Conservation (phyloP, 495 filamentous ascomycete genomes). For the Terfezia boudieri region DNA sequence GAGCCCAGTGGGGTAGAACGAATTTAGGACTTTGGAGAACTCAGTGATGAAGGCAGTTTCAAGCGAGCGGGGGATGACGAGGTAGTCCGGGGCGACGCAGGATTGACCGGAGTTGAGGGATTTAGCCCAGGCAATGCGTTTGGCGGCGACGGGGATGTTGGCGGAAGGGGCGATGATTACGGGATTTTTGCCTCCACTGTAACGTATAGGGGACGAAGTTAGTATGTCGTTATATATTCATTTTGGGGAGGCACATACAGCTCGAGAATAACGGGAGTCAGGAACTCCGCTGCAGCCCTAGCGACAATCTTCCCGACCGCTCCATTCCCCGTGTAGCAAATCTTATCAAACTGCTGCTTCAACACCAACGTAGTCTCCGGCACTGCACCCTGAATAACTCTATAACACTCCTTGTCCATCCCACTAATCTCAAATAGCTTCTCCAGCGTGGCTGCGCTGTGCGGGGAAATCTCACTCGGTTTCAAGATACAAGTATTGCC, state of each 20-base stretch:
- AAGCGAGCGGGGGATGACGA: slow-evolving; percentile 53
- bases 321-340: slow-evolving; percentile 75
- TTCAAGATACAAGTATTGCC: slow-evolving; percentile 81
- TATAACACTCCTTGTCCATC: slow-evolving; percentile 58
- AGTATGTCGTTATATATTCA: too few relatives aligned
- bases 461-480: slow-evolving; percentile 60
- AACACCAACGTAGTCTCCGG: slow-evolving; percentile 63
- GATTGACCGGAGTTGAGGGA: slow-evolving; percentile 64
- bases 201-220: too few relatives aligned
- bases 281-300: slow-evolving; percentile 72
- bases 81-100: slow-evolving; percentile 70
- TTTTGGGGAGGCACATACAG: slow-evolving; percentile 19
- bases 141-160: slow-evolving; percentile 58
- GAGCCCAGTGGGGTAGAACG: slow-evolving; percentile 70
- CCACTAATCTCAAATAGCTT: slow-evolving; percentile 40
- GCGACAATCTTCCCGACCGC: slow-evolving; percentile 68
- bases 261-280: slow-evolving; percentile 76
- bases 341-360: slow-evolving; percentile 86
- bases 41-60: slow-evolving; percentile 49
- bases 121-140: slow-evolving; percentile 74
- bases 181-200: slow-evolving; percentile 58
- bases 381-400: slow-evolving; percentile 56
- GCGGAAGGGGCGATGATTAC: slow-evolving; percentile 69
- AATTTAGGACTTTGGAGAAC: slow-evolving; percentile 44
- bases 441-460: slow-evolving; percentile 55